Base-by-base conservation (phyloP, 2,329 filamentous ascomycete species). In the Dactylonectria estremocensis region DNA sequence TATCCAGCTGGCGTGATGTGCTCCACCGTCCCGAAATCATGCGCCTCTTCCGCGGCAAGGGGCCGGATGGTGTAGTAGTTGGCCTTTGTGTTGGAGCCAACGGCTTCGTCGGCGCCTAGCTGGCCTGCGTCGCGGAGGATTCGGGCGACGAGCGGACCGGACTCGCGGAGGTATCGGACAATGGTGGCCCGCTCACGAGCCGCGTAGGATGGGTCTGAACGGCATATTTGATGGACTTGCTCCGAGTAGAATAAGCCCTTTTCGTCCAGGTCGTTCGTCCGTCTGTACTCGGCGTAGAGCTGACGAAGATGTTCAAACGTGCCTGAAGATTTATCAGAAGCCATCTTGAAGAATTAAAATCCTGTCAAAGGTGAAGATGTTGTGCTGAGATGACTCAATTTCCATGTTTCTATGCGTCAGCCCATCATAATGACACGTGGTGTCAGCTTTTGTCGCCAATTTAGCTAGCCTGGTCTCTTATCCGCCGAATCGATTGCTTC, bases 161-260 rank as follows among this genome's bases (percentile, higher is more conserved):
- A 63, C 20, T 75, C 74, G 14, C 69, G 62, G 7, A 78, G 66
- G 24, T 73, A 73, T 0, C 52, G 48, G 2, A 77, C 68, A 18
- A 78, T 78, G n/a, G 71, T 74, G 3, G 64, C 68, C 16, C 72
- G 37, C 24, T 75, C 40, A 1, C 20, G 48, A 0, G 76, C 74
- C 5, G 74, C 74, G 35, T 74, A 77, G 1, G 73, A 64, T 0
- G 76, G 76, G 0, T 68, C 37, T 0, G 72, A 67, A 7, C 75
- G 73, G 57, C 74, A 78, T 13, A 77, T 73, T 22, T 78, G 43
- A 40, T 35, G 43, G 18, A 61, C 66, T 18, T 68, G 45, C 7
- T 35, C 18, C 1, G 65, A 50, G 55, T 55, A 67, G 18, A 49
- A 56, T n/a, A 37, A 11, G 6, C 20, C 48, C 20, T 67, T 67